These are phyloP conservation scores for Leccinum angustisporum DNA, from an alignment of 1,284 basidiomycete genomes.

Conservation along the genomic window DNA sequence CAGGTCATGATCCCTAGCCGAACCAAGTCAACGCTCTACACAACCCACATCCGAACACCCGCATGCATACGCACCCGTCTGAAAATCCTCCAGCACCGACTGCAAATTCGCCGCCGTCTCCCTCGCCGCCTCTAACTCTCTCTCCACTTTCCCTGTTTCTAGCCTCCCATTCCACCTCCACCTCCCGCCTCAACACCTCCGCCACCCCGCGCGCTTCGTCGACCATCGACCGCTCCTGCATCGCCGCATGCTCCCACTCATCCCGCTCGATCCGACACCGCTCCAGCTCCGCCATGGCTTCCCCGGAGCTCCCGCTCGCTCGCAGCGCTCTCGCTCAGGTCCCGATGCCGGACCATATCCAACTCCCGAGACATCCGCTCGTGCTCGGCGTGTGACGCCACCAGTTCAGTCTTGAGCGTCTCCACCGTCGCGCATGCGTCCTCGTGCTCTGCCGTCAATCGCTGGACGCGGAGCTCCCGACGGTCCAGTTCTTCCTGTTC, in stretches of 20 bases:
- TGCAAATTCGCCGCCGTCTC: slow-evolving; percentile 85
- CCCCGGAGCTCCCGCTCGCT: slow-evolving; percentile 80
- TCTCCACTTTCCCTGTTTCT: slow-evolving; percentile 54
- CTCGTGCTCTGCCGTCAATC: slow-evolving; percentile 74
- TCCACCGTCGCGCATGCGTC: slow-evolving; percentile 69
- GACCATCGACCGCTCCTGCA: slow-evolving; percentile 69
- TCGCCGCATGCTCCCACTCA: slow-evolving; percentile 81
- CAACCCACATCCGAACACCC: not conserved
- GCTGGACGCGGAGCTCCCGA: slow-evolving; percentile 77
- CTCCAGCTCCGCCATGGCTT: slow-evolving; percentile 81
- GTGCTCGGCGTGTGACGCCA: slow-evolving; percentile 71
- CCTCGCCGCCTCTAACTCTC: slow-evolving; percentile 65
- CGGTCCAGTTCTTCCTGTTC: slow-evolving; percentile 92
- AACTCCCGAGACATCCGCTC: slow-evolving; percentile 71
- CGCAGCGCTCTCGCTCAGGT: slow-evolving; percentile 65
- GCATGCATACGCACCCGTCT: slow-evolving; percentile 62
- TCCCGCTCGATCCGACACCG: slow-evolving; percentile 81
- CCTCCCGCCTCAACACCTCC: slow-evolving; percentile 61
- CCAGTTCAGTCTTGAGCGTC: slow-evolving; percentile 77
- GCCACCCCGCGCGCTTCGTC: slow-evolving; percentile 66
- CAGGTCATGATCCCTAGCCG: slow-evolving; percentile 66
- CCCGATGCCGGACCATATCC: slow-evolving; percentile 60
- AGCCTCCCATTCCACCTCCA: slow-evolving; percentile 63
- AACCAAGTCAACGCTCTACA: slow-evolving; percentile 15
- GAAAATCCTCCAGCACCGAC: slow-evolving; percentile 93